Percentiles rank a stretch among this genome's conserved stretches.
Evolutionary conservation across 2,329 filamentous ascomycete species (phyloP).

Genomic region (Phyllosticta citribraziliensis): DNA sequence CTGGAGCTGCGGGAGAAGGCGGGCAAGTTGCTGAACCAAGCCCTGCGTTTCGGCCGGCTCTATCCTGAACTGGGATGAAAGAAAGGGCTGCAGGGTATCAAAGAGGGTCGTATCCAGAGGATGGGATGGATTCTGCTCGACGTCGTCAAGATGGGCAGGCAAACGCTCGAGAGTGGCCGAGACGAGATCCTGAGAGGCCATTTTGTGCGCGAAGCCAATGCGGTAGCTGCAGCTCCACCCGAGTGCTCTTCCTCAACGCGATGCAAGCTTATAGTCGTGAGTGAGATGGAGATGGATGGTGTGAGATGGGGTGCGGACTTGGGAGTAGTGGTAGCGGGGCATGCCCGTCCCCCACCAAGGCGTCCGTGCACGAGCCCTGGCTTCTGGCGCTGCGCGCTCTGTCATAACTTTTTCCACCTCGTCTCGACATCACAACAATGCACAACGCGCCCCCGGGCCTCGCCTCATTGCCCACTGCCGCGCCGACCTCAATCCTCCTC

Average conservation of each 20-base stretch:
- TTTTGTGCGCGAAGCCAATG: background rate
- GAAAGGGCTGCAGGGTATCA: slow-evolving; percentile 39
- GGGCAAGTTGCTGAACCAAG: slow-evolving; percentile 38
- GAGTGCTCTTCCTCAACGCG: background rate
- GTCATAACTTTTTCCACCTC: slow-evolving; percentile 5
- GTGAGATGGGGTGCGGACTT: background rate
- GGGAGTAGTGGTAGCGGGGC: slow-evolving; percentile 1
- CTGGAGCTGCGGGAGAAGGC: slow-evolving; percentile 43
- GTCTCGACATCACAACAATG: background rate
- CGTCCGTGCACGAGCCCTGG: background rate
- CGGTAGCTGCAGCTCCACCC: background rate
- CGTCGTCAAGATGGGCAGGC: slow-evolving; percentile 34
- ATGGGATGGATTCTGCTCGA: slow-evolving; percentile 35
- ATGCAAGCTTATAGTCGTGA: background rate
- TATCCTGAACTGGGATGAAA: slow-evolving; percentile 18
- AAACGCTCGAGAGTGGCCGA: slow-evolving; percentile 14
- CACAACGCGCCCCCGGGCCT: background rate
- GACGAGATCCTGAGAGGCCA: background rate
- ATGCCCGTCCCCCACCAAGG: slow-evolving; percentile 4
- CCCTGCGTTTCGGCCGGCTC: slow-evolving; percentile 18
- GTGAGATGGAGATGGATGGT: background rate
- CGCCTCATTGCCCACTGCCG: background rate
- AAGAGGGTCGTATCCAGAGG: slow-evolving; percentile 39
- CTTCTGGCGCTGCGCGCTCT: background rate
- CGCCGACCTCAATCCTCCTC: background rate